phyloP scores from a whole-genome alignment of 192 early-diverging fungal species.

The Coemansia sp. region DNA sequence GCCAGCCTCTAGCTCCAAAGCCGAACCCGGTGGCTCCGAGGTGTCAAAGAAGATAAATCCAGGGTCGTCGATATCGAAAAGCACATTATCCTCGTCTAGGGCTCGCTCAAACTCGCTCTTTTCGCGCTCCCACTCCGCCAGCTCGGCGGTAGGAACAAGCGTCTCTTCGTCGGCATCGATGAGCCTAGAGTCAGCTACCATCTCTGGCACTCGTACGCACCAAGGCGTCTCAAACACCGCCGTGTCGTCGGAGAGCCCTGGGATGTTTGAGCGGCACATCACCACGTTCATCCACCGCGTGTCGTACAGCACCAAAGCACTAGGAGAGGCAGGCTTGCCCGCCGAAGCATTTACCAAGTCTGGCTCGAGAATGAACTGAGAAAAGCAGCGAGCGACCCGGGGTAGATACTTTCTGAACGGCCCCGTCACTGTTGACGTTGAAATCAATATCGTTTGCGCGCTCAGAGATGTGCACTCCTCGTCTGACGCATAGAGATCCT shows the following conservation, averaged over 20 bases:
- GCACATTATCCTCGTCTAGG: conserved; percentile 51
- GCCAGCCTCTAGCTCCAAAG: neutral
- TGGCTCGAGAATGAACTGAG: conserved; percentile 40
- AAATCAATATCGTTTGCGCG: conserved; percentile 37
- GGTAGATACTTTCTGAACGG: conserved; percentile 48
- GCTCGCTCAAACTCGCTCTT: conserved; percentile 55
- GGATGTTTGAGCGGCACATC: conserved; percentile 22
- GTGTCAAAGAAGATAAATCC: conserved; percentile 53
- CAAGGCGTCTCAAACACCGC: conserved; percentile 50
- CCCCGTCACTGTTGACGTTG: conserved; percentile 38
- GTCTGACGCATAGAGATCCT: conserved; percentile 41
- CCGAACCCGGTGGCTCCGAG: conserved; percentile 4
- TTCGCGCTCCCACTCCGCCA: conserved; percentile 42
- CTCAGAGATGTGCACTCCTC: conserved; percentile 31
- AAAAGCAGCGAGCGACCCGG: conserved; percentile 37
- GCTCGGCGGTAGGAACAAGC: conserved; percentile 45
- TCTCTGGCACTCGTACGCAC: conserved; percentile 32
- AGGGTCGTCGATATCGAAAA: conserved; percentile 54
- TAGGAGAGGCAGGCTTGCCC: conserved; percentile 30
- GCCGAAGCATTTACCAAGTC: conserved; percentile 12
- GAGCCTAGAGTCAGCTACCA: conserved; percentile 25
- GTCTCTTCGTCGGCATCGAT: conserved; percentile 33
- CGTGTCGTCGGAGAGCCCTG: conserved; percentile 35
- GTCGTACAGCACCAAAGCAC: conserved; percentile 48
- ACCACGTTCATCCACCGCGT: conserved; percentile 48